A percentile compares a stretch with the other conserved stretches of the same genome.
Conservation (phyloP, 257 asterid genomes). For the Nicotiana paniculata region DNA sequence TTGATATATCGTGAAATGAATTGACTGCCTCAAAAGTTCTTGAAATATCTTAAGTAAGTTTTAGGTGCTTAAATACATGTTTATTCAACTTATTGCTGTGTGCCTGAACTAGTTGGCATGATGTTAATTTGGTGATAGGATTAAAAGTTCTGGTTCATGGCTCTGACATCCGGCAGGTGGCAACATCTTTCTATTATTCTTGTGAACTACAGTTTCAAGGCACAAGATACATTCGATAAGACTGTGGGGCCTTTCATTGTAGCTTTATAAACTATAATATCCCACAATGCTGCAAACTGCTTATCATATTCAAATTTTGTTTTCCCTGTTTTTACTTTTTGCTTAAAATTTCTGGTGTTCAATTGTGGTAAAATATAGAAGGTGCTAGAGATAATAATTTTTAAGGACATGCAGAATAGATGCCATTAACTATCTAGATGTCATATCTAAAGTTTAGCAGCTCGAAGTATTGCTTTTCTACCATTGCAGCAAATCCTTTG, state of each 20-base stretch:
- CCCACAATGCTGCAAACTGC: background rate
- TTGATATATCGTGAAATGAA: background rate
- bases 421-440: background rate
- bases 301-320: background rate
- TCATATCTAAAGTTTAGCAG: background rate
- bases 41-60: background rate
- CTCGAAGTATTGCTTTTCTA: background rate
- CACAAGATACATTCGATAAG: background rate
- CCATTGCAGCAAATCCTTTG: background rate
- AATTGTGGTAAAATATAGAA: background rate
- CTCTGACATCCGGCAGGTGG: background rate
- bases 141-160: background rate
- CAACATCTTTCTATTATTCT: background rate
- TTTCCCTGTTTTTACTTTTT: background rate
- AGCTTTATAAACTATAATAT: background rate
- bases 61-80: background rate
- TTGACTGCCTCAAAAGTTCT: background rate
- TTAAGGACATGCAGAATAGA: background rate
- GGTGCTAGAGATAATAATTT: background rate
- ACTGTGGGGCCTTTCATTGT: background rate
- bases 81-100: background rate
- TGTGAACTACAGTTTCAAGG: background rate
- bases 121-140: background rate
- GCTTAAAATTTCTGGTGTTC: background rate
- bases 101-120: background rate